Evolutionary conservation across 495 filamentous ascomycete species (phyloP), one percentile per base, ranked within the genome.

Genomic region (Daldinia decipiens): DNA sequence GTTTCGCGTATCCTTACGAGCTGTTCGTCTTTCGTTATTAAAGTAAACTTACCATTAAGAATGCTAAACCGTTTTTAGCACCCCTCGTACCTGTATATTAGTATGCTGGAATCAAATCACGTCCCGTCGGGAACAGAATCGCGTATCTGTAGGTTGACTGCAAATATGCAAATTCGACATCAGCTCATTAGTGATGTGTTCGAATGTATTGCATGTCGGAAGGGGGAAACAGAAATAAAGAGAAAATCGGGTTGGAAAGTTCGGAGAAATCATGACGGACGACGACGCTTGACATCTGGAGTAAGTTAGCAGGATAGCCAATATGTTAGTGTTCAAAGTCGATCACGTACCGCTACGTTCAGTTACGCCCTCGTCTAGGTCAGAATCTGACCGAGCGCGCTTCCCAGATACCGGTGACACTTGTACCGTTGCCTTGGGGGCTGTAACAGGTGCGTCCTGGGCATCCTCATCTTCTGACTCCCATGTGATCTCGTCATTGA

Each of bases 281-380:
- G 83, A 80, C 78, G 83, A 78, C 83, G 83, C 82, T 85, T 85
- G 82, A 79, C 58, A 65, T 81, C 83, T 85, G 69, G 24, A 6
- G 32, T 4, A 56, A 47, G 71, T 84, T 64, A 82, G 80, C 52
- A 55, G 19, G 40, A 0, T 59, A 39, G 59, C 19, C 6, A n/a
- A 45, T 24, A 24, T 21, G 21, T 9, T 39, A 31, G 38, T 3
- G 47, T n/a, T 12, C n/a, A 40, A n/a, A n/a, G 26, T 36, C 0
- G 58, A 5, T 1, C 27, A 51, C 80, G 71, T 83, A 84, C 82
- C 82, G 73, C 78, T 75, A 67, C 80, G 76, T 36, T 81, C 78
- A 59, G 32, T 62, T 67, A 31, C 19, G 58, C 36, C 59, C 39
- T 72, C 75, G 17, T 38, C 40, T 11, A 59, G 58, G 56, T 75